These are phyloP conservation scores for Penicillium fuscoglaucum DNA, from an alignment of 2,329 filamentous ascomycete species.

Conservation along the genomic window DNA sequence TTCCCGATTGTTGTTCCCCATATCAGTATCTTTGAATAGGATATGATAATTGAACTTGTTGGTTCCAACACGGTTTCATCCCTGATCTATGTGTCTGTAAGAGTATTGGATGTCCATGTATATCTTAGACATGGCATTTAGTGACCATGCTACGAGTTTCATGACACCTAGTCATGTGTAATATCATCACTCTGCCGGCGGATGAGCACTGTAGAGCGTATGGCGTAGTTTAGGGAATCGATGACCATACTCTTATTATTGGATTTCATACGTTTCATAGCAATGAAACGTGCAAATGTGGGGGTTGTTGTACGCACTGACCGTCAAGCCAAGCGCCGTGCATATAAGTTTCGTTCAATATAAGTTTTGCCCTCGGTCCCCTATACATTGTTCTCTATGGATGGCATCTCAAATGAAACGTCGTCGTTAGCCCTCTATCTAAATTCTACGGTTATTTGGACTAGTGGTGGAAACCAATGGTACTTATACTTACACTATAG, in stretches of 20 bases:
- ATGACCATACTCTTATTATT: neutral
- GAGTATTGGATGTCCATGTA: neutral
- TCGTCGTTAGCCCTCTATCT: too few relatives aligned
- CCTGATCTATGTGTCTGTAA: neutral
- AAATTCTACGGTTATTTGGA: neutral
- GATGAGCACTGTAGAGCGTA: neutral
- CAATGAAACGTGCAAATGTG: neutral
- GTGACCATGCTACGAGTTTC: neutral
- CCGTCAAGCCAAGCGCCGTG: neutral
- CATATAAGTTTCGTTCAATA: neutral
- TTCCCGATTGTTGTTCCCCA: constrained; percentile 1
- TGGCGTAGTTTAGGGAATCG: neutral
- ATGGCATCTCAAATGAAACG: neutral
- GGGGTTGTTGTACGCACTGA: neutral
- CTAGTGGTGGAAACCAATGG: neutral
- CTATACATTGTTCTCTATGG: neutral
- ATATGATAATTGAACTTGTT: constrained; percentile 7
- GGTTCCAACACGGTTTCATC: neutral
- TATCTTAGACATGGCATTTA: neutral
- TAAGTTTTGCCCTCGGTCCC: neutral
- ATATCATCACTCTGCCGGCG: neutral
- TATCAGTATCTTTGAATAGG: constrained; percentile 5
- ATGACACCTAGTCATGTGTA: neutral
- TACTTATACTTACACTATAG: neutral
- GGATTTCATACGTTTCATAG: neutral